Base-by-base conservation (phyloP, 495 filamentous ascomycete species). In the Rusavskia elegans region DNA sequence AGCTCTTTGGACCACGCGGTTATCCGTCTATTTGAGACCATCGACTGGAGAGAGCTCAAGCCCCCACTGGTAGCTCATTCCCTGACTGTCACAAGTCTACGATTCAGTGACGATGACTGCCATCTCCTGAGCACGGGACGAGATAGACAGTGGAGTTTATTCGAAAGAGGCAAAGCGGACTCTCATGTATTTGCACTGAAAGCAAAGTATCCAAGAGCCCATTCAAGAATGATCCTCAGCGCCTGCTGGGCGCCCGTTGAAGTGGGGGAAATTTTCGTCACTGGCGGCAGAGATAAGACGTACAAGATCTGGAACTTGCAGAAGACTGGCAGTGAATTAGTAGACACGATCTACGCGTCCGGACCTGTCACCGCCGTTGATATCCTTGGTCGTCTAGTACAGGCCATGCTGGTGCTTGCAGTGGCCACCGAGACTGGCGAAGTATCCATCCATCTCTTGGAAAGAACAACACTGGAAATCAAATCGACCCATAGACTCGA, bases 1-100 rank as follows among this genome's bases (percentile, higher is more conserved):
- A 89, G 81, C 65, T 92, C 87, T 14, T 68, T 89, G 48, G 89
- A 95, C 57, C 93, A 99, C 61, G 92, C 92, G 38, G 89, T 96
- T 42, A 86, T 99, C 55, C 81, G 92, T 19, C 61, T 99, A 1
- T 96, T 93, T 60, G 85, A 90, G 59, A 89, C 87, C 20, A 75
- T 72, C 25, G 73, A 75, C 54, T 97, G 90, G 90, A 83, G 84
- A 21, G 89, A 97, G 67, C 68, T 95, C 41, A 85, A 80, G 58
- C 90, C 92, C 6, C 74, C 89, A 3, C 70, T 97, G 17, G 70
- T 73, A 20, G 83, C 83, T 4, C 92, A 99, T 67, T 76, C 81
- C 0, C 71, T 96, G 49, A 99, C 92, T 2, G 84, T 92, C 37
- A 86, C 85, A 1, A 71, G 80, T 23, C 66, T 99, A 35, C 68